Percentiles rank a stretch among this genome's conserved stretches.
These are phyloP conservation scores for Phytophthora quininea DNA, from an alignment of 352 stramenopile genomes.

Conservation along the genomic window DNA sequence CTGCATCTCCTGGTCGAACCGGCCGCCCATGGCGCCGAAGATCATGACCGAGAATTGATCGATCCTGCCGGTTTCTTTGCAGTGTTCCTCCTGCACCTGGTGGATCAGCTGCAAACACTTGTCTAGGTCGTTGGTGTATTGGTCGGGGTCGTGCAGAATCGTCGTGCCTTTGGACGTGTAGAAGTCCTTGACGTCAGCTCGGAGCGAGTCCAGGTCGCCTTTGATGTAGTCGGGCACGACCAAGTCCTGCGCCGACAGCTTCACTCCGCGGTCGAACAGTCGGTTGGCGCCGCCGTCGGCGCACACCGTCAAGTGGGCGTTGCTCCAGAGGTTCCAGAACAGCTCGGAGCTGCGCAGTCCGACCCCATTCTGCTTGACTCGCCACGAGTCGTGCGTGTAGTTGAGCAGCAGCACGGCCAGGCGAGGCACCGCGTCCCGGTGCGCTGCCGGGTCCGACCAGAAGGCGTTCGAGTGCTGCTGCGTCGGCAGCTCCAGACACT, in stretches of 20 bases:
- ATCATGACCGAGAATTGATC: constrained; percentile 81
- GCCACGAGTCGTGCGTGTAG: constrained; percentile 50
- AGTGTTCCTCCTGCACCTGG: constrained; percentile 44
- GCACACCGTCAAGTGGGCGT: constrained; percentile 82
- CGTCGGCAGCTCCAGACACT: constrained; percentile 10
- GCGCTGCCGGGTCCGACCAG: constrained; percentile 46
- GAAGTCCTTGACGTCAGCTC: constrained; percentile 82
- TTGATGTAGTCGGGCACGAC: constrained; percentile 92
- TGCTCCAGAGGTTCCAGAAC: constrained; percentile 78
- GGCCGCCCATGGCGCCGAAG: constrained; percentile 95
- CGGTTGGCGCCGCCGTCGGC: constrained; percentile 96
- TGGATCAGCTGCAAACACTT: constrained; percentile 82
- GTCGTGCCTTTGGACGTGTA: constrained; percentile 72
- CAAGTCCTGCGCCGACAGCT: constrained; percentile 42
- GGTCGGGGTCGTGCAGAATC: constrained; percentile 83
- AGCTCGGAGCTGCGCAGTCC: constrained; percentile 38
- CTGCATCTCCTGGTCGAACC: constrained; percentile 98
- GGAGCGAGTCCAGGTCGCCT: constrained; percentile 95
- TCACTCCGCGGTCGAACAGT: constrained; percentile 80
- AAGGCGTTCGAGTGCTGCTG: constrained; percentile 61
- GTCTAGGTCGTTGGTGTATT: constrained; percentile 96
- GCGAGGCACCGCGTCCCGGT: constrained; percentile 31
- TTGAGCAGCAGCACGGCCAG: constrained; percentile 77
- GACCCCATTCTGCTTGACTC: constrained; percentile 29
- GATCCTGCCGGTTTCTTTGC: constrained; percentile 10